Evolutionary conservation across 148 eudicot genomes (phyloP), one percentile per base, ranked within the genome.

Genomic region (Agrostemma githago): DNA sequence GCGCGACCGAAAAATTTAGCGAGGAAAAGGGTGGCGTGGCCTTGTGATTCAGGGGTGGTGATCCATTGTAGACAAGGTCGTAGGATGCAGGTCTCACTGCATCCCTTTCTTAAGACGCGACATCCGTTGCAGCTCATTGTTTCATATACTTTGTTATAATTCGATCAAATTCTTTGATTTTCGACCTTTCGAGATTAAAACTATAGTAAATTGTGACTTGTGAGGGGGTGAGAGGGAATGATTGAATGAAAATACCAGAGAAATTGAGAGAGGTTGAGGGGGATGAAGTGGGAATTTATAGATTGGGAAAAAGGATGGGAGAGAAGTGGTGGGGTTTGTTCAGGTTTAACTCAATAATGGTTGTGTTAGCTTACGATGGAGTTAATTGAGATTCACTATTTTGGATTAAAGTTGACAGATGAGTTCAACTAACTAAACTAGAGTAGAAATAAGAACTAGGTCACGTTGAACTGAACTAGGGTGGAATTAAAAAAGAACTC

Each of bases 1-100:
- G 89, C 87, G 62, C 94, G 89, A 42, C 94, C 94, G 68, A 88
- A 89, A 86, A 88, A 89, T 72, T 89, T 89, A 68, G 94, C 94
- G 56, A 89, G 87, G 71, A 89, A 89, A 58, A 89, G 83, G 71
- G 91, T 89, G 62, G 94, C 91, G 89, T 89, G 86, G 4, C 81
- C 91, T 71, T 89, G 94, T 12, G 94, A 62, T 67, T 89, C 88
- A 26, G 89, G 80, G 9, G 79, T 74, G 20, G 82, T 82, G 60
- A 88, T 84, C 86, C 87, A 86, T 69, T 88, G 89, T 20, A 88
- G 76, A 53, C 89, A 86, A 0, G 88, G 91, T 1, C 91, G 73
- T 5, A 88, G 77, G 42, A 83, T 83, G 66, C 94, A 89, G 53
- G 71, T 74, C 41, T 89, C 94, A 21, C 94, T 89, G 83, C 94